Evolutionary conservation across 176 grass and related monocot species (phyloP).

Genomic region (Alopecurus myosuroides): DNA sequence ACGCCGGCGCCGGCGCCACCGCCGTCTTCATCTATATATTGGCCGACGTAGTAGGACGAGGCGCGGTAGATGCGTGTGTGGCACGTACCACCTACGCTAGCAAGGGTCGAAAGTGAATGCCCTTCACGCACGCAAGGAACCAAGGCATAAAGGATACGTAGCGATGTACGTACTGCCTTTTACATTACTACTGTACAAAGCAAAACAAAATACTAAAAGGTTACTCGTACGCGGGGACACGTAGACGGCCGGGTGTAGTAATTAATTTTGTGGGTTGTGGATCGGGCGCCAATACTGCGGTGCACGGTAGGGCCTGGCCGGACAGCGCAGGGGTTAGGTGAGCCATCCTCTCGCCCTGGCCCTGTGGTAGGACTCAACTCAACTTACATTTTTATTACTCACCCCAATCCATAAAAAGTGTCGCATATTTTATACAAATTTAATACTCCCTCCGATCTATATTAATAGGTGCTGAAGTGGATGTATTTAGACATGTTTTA

Average conservation of each 20-base stretch:
- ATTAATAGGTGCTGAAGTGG: too few species aligned
- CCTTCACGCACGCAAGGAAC: not conserved
- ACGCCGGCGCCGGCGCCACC: not conserved
- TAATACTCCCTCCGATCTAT: too few species aligned
- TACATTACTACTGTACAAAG: too few species aligned
- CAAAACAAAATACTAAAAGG: too few species aligned
- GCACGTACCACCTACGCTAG: not conserved
- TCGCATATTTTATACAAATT: too few species aligned
- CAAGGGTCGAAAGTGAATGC: not conserved
- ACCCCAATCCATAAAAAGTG: too few species aligned
- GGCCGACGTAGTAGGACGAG: not conserved
- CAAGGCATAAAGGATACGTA: not conserved
- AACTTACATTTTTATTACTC: too few species aligned
- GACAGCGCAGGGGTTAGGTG: not conserved
- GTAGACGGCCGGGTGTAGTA: too few species aligned
- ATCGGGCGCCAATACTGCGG: not conserved
- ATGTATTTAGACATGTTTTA: too few species aligned
- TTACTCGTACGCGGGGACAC: not conserved
- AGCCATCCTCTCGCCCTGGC: not conserved
- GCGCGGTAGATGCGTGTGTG: not conserved
- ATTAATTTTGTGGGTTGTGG: not conserved
- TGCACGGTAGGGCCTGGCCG: not conserved
- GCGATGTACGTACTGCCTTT: not conserved
- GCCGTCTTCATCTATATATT: not conserved
- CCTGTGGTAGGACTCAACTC: not conserved